Evolutionary conservation across 2,329 filamentous ascomycete genomes (phyloP), one percentile per base, ranked within the genome.

Genomic region (Chaetomium globosum): DNA sequence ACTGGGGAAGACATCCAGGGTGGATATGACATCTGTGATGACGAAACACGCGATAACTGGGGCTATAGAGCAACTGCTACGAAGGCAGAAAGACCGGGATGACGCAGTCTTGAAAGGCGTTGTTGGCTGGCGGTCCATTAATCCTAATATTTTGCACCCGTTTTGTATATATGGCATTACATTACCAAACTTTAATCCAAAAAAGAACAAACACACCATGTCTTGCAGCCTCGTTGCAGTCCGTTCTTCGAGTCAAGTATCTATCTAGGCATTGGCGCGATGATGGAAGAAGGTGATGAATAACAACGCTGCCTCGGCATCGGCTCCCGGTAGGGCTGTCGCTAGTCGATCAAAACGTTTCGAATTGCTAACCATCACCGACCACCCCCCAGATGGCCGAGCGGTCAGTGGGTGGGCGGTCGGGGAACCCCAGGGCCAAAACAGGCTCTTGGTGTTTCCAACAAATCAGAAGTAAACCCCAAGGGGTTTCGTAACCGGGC

Each of bases 21-120:
- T 61, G 63, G 48, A 53, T 57, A 63, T 68, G 63, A 69, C 56
- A 59, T 67, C 63, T 64, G 64, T 68, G 64, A 69, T 63, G 63
- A 69, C 63, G 59, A 65, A 69, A 49, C 33, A 55, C 31, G 64
- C 23, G 59, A 51, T 19, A 59, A 63, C n/a, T 23, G 13, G 39
- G 49, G 56, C n/a, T 23, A 36, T 31, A 21, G 31, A 36, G 12
- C n/a, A 56, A 56, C 6, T 21, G 39, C 56, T 52, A 52, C 46
- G 39, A 46, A 48, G 55, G 31, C 31, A 39, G 49, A 60, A 31
- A 51, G 55, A 55, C 58, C 6, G 21, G 31, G 31, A 59, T 59
- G 59, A 51, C 59, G 53, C 64, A 43, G 46, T 52, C 53, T 36
- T 46, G 26, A 19, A 56, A 53, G 53, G 58, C 52, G 39, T 62